Conservation (phyloP, 805 yeast genomes). For the Vanderwaltozyma verrucispora region DNA sequence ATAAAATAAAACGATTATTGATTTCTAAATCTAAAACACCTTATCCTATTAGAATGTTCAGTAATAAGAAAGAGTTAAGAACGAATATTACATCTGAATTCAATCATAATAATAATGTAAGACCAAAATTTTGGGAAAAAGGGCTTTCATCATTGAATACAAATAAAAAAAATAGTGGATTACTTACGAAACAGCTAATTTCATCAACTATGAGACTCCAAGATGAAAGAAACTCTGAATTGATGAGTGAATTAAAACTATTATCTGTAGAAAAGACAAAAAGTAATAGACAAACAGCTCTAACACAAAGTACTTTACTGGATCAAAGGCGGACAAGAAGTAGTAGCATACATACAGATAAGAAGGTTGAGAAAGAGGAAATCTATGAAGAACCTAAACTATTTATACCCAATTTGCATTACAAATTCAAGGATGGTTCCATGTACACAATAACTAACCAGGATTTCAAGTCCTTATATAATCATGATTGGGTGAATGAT, state of each 20-base stretch:
- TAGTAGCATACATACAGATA: not conserved
- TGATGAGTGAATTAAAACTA: no score
- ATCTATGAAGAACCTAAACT: conserved; percentile 16
- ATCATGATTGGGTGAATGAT: conserved; percentile 85
- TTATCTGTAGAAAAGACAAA: no score
- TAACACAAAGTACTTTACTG: no score
- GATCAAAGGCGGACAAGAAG: no score
- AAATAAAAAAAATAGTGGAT: not conserved
- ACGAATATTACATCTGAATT: not conserved
- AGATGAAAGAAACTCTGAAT: not conserved
- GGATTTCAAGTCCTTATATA: conserved; percentile 72
- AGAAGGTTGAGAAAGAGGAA: not conserved
- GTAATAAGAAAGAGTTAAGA: not conserved
- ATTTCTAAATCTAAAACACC: not conserved
- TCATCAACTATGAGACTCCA: not conserved
- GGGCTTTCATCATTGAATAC: conserved; percentile 1
- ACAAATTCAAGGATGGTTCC: conserved; percentile 44
- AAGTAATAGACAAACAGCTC: no score
- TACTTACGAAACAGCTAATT: not conserved
- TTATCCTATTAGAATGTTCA: not conserved
- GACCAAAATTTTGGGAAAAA: conserved; percentile 1
- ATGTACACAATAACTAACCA: conserved; percentile 47
- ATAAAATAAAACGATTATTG: conserved; percentile 3
- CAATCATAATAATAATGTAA: not conserved
- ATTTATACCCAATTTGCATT: conserved; percentile 36